Evolutionary conservation across 768 basidiomycete species (phyloP), one percentile per base, ranked within the genome.

Genomic region (Hortiboletus campestris): DNA sequence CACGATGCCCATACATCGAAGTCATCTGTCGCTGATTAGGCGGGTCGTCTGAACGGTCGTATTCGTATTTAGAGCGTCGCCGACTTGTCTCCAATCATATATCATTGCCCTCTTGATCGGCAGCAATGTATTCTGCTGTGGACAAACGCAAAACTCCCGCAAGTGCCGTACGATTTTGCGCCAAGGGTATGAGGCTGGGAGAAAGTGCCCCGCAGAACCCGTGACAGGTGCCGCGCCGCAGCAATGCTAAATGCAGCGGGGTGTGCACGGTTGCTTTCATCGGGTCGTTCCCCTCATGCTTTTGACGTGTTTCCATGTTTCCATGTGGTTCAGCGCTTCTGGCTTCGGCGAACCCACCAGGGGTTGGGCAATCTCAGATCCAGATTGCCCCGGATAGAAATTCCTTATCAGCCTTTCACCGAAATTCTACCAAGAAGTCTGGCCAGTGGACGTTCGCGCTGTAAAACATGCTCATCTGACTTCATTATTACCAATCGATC

Each of bases 361-460:
- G 67, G 49, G 51, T 31, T 46, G 32, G 19, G 25, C 19, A 35
- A 70, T 70, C 69, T 70, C 34, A 70, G 69, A 70, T 70, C 56
- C 20, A 3, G 25, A 25, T 25, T 4, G 25, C 25, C 40, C 46
- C 36, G 43, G 51, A 58, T 51, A 41, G 35, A 49, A 46, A 48
- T 22, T 19, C 52, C 68, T 67, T 72, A 69, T 69, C 68, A 69
- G 50, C 60, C 58, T 64, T 70, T 65, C 54, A 59, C 58, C 58
- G 52, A 68, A 62, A 60, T 59, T 60, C 61, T 28, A 43, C 11
- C 36, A 36, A 34, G 57, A 60, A 59, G 46, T 44, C 50, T 43
- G 40, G 13, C 20, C 39, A 38, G 46, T 49, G 52, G 53, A 38
- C 14, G 48, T 43, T 56, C 32, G 47, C 42, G 51, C 57, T 47